Base-by-base conservation (phyloP, 2,329 filamentous ascomycete genomes). In the Trichoderma koningiopsis region DNA sequence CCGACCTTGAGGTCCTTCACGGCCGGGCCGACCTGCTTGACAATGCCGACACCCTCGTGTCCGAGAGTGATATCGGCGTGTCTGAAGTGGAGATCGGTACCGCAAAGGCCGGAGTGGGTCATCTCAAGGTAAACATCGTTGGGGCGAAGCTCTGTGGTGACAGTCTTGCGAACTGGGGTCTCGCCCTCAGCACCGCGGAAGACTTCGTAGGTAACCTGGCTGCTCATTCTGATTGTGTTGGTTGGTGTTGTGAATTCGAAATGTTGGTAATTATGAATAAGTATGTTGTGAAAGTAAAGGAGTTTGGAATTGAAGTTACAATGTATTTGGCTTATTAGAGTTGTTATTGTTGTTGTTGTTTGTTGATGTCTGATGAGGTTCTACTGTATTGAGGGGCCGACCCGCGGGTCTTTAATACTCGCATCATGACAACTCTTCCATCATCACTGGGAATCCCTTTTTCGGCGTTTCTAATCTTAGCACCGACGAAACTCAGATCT, bases 71-170 rank as follows among this genome's bases (percentile, higher is more conserved):
- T 58, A 14, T 69, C 60, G 35, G 67, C 10, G 24, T 69, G 68
- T 40, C 68, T 60, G 29, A 19, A 85, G 79, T 91, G 88, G 43
- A 90, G 64, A 71, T 91, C 88, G 0, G 84, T 85, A 65, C 87
- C 89, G 76, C 89, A 91, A 72, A 91, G 85, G 71, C 89, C 89
- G 74, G 88, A 91, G 80, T 91, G 88, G 4, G 87, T 86, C 72
- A 92, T 80, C 74, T 86, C 82, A 73, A 92, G 88, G 74, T 91
- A 89, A 64, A 92, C 79, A 72, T 91, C 88, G 33, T 68, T 68
- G 5, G 65, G 56, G 47, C 65, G 65, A 19, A 68, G 65, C 40
- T 33, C 13, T 29, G 47, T 68, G 31, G 57, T 68, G 19, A 68
- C 13, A 10, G 57, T 60, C 65, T 68, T 59, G 65, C 56, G 65